Base-by-base conservation (phyloP, 2,329 filamentous ascomycete species). In the Aspergillus amoenus region DNA sequence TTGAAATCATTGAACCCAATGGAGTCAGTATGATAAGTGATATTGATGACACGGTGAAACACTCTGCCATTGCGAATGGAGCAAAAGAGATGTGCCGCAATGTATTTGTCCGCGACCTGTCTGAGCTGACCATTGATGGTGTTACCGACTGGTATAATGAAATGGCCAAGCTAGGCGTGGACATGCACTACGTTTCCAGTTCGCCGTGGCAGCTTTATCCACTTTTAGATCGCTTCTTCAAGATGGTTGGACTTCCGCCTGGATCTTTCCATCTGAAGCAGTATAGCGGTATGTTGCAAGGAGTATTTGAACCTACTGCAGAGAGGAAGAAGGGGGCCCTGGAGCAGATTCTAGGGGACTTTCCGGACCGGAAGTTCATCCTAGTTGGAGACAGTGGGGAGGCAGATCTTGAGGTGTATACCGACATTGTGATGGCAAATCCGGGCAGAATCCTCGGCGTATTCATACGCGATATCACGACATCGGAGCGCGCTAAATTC, bases 191-290 rank as follows among this genome's bases (percentile, higher is more conserved):
- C 73, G 95, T 96, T 63, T 99, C 94, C n/a, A 99, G 99, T 74
- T 96, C 93, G 50, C 94, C 94, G 0, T 99, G 95, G 95, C 95
- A 99, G 72, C 82, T 99, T 6, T 99, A 91, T 66, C 94, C 94
- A 0, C 86, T 97, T 2, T 79, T 99, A 11, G 88, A 90, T 5
- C 91, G 85, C 52, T 99, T 89, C 71, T 96, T 97, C 72, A 86
- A 87, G 62, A 76, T 88, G 41, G 89, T 90, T 6, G 89, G 89
- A 1, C 78, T 99, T 1, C 94, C 94, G 0, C 84, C 84, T 0
- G 95, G 94, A 0, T 97, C 93, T 0, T 90, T 97, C 64, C 95
- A 99, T 70, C 75, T 99, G 64, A 99, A 99, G 73, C 91, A 96
- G 64, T 99, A 99, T 74, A 91, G 86, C 59, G 94, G 95, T 47